Conservation (phyloP, 2,329 filamentous ascomycete genomes). For the Chrysosporium keratinophilum region DNA sequence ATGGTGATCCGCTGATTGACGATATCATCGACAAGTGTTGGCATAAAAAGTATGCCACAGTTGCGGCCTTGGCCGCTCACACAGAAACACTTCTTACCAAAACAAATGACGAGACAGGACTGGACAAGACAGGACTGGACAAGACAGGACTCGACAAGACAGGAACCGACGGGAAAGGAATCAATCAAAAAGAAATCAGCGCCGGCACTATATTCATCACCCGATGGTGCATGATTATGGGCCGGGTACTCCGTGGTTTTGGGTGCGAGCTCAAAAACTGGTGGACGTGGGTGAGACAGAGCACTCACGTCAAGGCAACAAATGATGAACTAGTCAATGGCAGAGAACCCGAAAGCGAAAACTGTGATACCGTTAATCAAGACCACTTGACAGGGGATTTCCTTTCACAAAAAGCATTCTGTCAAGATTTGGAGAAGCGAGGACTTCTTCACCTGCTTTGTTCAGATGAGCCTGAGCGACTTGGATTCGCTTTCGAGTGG, state of each 20-base stretch:
- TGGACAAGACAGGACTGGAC: too few relatives aligned
- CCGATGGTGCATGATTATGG: constrained; percentile 9
- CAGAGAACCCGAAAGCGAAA: background rate
- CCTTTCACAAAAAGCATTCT: background rate
- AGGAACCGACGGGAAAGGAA: constrained; percentile 6
- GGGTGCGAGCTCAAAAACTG: constrained; percentile 5
- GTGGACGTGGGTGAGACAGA: background rate
- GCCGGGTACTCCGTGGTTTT: constrained; percentile 14
- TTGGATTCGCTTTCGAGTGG: constrained; percentile 2
- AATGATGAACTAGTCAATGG: background rate
- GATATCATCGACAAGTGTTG: constrained; percentile 17
- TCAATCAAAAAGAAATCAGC: too few relatives aligned
- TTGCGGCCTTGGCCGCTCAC: constrained; percentile 9
- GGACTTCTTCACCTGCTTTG: constrained; percentile 2
- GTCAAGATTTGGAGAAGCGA: background rate
- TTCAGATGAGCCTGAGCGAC: background rate
- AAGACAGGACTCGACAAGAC: too few relatives aligned
- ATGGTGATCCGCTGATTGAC: constrained; percentile 22
- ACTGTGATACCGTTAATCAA: background rate
- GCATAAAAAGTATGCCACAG: constrained; percentile 11
- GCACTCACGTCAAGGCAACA: too few relatives aligned
- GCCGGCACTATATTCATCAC: constrained; percentile 6
- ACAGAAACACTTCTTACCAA: constrained; percentile 6
- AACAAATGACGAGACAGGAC: background rate
- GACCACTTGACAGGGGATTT: background rate